Conservation (phyloP, 148 eudicot genomes). For the Chenopodium quinoa region DNA sequence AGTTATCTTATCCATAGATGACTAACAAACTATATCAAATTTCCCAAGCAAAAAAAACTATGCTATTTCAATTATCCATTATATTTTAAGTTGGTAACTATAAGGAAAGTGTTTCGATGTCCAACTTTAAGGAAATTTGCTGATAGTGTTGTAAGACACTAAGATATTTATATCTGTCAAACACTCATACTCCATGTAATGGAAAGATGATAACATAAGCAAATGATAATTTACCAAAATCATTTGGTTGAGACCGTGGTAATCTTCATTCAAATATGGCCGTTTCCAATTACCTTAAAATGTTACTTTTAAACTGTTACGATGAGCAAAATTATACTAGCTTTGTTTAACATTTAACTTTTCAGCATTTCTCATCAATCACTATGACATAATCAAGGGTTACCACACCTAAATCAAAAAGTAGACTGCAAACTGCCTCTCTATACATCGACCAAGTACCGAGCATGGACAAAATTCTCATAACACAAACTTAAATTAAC, state of each 20-base stretch:
- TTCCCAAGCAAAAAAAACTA: background rate
- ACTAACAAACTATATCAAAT: background rate
- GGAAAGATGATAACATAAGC: background rate
- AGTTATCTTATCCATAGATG: background rate
- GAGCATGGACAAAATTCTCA: background rate
- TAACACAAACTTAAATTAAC: background rate
- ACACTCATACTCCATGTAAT: background rate
- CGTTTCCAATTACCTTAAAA: background rate
- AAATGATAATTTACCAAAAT: background rate
- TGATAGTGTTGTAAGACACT: background rate
- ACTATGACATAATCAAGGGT: too few relatives aligned
- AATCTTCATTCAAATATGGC: background rate
- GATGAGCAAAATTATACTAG: background rate
- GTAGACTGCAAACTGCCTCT: too few relatives aligned
- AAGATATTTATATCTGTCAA: background rate
- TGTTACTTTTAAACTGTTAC: background rate
- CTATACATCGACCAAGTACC: too few relatives aligned
- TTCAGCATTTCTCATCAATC: background rate
- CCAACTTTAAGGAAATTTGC: too few relatives aligned
- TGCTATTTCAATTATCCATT: too few relatives aligned
- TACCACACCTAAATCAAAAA: too few relatives aligned
- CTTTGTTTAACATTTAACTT: background rate
- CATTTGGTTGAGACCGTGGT: background rate
- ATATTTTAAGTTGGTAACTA: too few relatives aligned
- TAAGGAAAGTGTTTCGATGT: too few relatives aligned